Evolutionary conservation across 1,139 yeast genomes (phyloP).

Genomic region (Nakaseomyces kungkrabaensis): DNA sequence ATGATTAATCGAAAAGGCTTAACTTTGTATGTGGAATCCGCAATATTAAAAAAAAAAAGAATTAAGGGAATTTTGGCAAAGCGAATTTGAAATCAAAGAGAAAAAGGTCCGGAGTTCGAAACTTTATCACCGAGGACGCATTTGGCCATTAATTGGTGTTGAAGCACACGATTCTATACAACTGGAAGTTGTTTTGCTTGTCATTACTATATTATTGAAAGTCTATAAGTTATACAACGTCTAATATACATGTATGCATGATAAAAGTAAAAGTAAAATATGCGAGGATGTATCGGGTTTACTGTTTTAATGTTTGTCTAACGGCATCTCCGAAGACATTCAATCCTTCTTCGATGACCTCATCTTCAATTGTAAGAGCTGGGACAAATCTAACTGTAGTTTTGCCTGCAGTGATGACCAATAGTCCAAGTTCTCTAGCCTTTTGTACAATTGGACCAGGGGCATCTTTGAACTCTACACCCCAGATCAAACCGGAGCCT

Average conservation of each 20-base stretch:
- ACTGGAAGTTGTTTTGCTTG: too few relatives aligned
- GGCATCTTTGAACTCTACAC: slow-evolving; percentile 61
- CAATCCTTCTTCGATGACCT: slow-evolving; percentile 59
- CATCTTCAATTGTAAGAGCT: slow-evolving; percentile 73
- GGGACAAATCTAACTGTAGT: slow-evolving; percentile 88
- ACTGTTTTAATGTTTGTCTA: slow-evolving; percentile 8
- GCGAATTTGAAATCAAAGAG: not conserved
- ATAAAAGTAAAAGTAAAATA: too few relatives aligned
- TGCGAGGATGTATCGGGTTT: too few relatives aligned
- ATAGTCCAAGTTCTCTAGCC: slow-evolving; percentile 70
- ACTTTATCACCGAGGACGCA: not conserved
- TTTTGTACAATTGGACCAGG: slow-evolving; percentile 56
- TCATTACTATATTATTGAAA: too few relatives aligned
- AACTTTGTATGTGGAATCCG: too few relatives aligned
- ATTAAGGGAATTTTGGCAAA: not conserved
- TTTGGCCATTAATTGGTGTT: too few relatives aligned
- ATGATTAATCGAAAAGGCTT: too few relatives aligned
- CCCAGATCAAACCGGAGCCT: slow-evolving; percentile 82
- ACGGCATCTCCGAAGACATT: slow-evolving; percentile 49
- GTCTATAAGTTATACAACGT: too few relatives aligned
- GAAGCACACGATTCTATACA: too few relatives aligned
- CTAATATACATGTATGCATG: too few relatives aligned
- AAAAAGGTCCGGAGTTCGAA: not conserved
- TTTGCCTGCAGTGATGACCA: slow-evolving; percentile 84
- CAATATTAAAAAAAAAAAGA: too few relatives aligned